These are phyloP conservation scores for Cutaneotrichosporon cutaneum DNA, from an alignment of 1,284 basidiomycete species.

Conservation along the genomic window DNA sequence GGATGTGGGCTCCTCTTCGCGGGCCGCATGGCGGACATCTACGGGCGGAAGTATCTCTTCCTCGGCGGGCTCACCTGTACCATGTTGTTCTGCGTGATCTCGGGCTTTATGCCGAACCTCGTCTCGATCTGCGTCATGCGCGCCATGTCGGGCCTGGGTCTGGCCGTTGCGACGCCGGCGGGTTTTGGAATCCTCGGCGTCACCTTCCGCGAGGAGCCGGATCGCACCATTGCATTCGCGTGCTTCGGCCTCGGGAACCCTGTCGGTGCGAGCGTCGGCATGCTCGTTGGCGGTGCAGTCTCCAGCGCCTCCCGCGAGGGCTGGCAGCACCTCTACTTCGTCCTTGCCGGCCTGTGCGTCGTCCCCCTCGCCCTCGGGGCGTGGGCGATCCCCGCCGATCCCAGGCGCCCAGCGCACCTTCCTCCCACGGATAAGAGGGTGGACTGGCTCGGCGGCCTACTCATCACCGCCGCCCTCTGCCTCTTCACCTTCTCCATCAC, in stretches of 20 bases:
- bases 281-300: slow-evolving; percentile 35
- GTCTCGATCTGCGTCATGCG: slow-evolving; percentile 28
- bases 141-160: slow-evolving; percentile 28
- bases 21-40: slow-evolving; percentile 51
- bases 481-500: slow-evolving; percentile 39
- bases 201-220: slow-evolving; percentile 37
- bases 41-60: slow-evolving; percentile 47
- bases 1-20: slow-evolving; percentile 51
- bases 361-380: slow-evolving; percentile 36
- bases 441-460: slow-evolving; percentile 38
- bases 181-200: slow-evolving; percentile 44
- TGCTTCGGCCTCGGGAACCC: slow-evolving; percentile 38
- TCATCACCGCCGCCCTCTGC: slow-evolving; percentile 36
- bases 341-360: slow-evolving; percentile 38
- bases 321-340: slow-evolving; percentile 38
- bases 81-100: slow-evolving; percentile 26
- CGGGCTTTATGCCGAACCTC: slow-evolving; percentile 26
- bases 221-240: slow-evolving; percentile 40
- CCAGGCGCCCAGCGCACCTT: slow-evolving; percentile 4
- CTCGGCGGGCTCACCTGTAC: slow-evolving; percentile 34
- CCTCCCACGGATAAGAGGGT: slow-evolving; percentile 25
- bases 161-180: slow-evolving; percentile 31
- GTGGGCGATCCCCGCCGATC: slow-evolving; percentile 35
- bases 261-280: slow-evolving; percentile 29
- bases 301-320: slow-evolving; percentile 12